Percentiles rank a stretch among this genome's conserved stretches.
phyloP scores from a whole-genome alignment of 371 early-diverging fungal genomes.

The Saksenaea vasiformis region DNA sequence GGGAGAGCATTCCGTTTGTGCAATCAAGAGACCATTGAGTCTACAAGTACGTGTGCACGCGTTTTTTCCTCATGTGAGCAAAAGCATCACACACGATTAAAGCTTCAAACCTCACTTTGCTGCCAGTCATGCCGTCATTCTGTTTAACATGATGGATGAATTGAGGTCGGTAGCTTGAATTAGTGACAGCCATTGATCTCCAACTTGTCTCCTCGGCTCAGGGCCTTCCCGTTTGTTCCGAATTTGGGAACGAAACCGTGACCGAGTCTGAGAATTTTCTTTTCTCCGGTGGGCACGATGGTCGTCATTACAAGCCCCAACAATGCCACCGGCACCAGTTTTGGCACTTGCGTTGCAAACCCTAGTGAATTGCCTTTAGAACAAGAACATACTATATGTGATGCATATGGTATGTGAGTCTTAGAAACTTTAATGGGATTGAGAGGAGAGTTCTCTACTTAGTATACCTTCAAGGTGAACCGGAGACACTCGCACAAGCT shows the following conservation, averaged over 20 bases:
- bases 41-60: not conserved
- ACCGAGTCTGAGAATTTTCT: too few relatives aligned
- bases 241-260: not conserved
- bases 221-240: not conserved
- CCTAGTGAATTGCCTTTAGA: too few relatives aligned
- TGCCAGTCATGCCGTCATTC: not conserved
- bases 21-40: slow-evolving; percentile 4
- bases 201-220: not conserved
- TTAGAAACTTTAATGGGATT: too few relatives aligned
- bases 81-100: not conserved
- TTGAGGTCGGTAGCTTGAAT: not conserved
- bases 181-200: not conserved
- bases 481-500: too few relatives aligned
- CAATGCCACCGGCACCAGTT: too few relatives aligned
- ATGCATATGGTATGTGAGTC: too few relatives aligned
- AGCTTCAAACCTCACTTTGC: not conserved
- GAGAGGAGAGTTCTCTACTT: too few relatives aligned
- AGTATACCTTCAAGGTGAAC: too few relatives aligned
- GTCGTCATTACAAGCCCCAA: too few relatives aligned
- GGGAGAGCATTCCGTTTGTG: not conserved
- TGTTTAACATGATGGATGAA: not conserved
- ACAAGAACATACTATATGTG: too few relatives aligned
- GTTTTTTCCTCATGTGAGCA: not conserved
- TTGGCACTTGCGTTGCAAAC: too few relatives aligned
- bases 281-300: too few relatives aligned